These are phyloP conservation scores for Eutreptiella sp. DNA, from an alignment of 208 protist genomes.

Conservation along the genomic window DNA sequence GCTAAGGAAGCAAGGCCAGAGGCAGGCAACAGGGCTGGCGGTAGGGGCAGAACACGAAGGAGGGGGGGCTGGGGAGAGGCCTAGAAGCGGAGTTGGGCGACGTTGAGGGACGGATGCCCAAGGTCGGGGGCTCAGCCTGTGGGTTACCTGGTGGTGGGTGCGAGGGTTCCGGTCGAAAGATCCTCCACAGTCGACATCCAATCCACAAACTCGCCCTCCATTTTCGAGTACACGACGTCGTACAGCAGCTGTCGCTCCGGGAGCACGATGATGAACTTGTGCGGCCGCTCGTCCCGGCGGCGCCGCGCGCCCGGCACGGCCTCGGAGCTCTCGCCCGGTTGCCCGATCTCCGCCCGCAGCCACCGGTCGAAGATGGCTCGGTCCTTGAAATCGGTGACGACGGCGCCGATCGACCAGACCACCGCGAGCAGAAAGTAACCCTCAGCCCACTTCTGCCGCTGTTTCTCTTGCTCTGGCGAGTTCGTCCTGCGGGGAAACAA, in stretches of 20 bases:
- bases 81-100: no score
- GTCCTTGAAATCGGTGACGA: conserved; percentile 65
- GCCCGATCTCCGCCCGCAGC: conserved; percentile 51
- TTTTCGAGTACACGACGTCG: conserved; percentile 57
- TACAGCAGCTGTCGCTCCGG: conserved; percentile 70
- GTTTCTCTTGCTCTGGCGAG: no score
- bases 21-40: no score
- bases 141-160: no score
- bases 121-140: no score
- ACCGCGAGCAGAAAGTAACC: conserved; percentile 84
- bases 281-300: conserved; percentile 29
- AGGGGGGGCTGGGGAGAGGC: no score
- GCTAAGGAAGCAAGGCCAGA: no score
- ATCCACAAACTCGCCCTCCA: conserved; percentile 62
- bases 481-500: no score
- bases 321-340: conserved; percentile 17
- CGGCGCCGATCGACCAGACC: conserved; percentile 82
- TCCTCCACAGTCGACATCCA: conserved; percentile 72
- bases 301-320: no score
- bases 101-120: no score
- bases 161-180: no score
- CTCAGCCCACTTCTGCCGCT: conserved; percentile 70
- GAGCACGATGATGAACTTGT: conserved; percentile 64
- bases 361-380: conserved; percentile 64
- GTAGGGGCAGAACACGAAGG: no score